Evolutionary conservation across 2,329 filamentous ascomycete genomes (phyloP).

Genomic region (Ilyonectria mors-panacis): DNA sequence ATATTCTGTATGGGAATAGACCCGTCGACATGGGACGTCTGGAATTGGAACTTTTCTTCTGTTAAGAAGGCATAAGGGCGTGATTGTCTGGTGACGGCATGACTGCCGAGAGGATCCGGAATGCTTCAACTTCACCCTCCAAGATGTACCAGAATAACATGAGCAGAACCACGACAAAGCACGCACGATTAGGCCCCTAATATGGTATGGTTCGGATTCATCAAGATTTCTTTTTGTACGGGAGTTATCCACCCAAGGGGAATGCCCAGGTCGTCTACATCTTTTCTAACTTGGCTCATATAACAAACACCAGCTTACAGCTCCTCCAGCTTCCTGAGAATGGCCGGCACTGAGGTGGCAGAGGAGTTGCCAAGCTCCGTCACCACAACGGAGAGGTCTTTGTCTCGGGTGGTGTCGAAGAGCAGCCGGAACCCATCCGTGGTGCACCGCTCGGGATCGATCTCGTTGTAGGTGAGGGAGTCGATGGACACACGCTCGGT

Average conservation of each 20-base stretch:
- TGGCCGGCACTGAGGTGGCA: slow-evolving; percentile 83
- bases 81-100: background rate
- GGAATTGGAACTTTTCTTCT: slow-evolving; percentile 38
- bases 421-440: slow-evolving; percentile 74
- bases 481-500: slow-evolving; percentile 88
- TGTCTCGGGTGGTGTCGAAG: slow-evolving; percentile 92
- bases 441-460: slow-evolving; percentile 80
- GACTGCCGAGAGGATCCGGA: background rate
- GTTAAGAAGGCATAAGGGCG: slow-evolving; percentile 9
- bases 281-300: slow-evolving; percentile 33
- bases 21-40: slow-evolving; percentile 45
- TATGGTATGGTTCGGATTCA: slow-evolving; percentile 26
- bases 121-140: background rate
- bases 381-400: slow-evolving; percentile 89
- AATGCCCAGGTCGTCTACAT: slow-evolving; percentile 28
- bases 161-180: background rate
- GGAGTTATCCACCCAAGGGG: slow-evolving; percentile 9
- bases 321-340: slow-evolving; percentile 71
- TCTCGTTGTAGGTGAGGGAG: slow-evolving; percentile 94
- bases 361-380: slow-evolving; percentile 92
- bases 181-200: slow-evolving; percentile 11
- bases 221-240: slow-evolving; percentile 18
- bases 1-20: slow-evolving; percentile 46
- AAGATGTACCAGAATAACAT: background rate
- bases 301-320: slow-evolving; percentile 54